phyloP scores from a whole-genome alignment of 164 flowering plant genomes.

The Stephania cephalantha region DNA sequence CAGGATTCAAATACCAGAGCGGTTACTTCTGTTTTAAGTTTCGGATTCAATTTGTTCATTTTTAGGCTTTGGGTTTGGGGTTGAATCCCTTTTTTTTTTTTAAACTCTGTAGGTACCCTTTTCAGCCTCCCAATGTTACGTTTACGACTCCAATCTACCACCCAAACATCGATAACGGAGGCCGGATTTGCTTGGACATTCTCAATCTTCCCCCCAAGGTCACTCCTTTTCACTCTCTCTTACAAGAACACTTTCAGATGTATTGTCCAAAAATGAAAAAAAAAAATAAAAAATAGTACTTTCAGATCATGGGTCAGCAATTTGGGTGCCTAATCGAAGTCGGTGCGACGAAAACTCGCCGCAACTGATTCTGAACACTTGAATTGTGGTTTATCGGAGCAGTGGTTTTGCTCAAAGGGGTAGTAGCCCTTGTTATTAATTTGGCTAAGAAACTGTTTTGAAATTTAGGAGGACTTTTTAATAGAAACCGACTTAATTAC shows the following conservation, averaged over 20 bases:
- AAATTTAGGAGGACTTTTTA: no score
- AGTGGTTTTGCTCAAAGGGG: not conserved
- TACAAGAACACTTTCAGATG: not conserved
- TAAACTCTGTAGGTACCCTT: conserved; percentile 56
- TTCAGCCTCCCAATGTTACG: conserved; percentile 83
- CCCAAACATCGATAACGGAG: conserved; percentile 84
- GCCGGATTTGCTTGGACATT: conserved; percentile 88
- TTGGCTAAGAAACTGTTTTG: no score
- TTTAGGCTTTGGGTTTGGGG: not conserved
- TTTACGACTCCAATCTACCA: conserved; percentile 84
- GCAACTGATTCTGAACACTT: not conserved
- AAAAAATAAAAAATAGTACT: no score
- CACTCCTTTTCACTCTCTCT: not conserved
- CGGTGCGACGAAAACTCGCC: not conserved
- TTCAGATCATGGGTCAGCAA: no score
- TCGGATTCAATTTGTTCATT: not conserved
- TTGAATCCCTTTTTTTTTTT: not conserved
- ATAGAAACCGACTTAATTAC: no score
- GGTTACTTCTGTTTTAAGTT: conserved; percentile 27
- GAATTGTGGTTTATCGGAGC: no score
- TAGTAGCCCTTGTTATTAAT: not conserved
- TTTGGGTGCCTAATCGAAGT: not conserved
- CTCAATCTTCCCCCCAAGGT: conserved; percentile 96
- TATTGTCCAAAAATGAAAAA: not conserved
- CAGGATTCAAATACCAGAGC: conserved; percentile 78